Evolutionary conservation across 75 land plant genomes (phyloP).

Genomic region (Pinus albicaulis): DNA sequence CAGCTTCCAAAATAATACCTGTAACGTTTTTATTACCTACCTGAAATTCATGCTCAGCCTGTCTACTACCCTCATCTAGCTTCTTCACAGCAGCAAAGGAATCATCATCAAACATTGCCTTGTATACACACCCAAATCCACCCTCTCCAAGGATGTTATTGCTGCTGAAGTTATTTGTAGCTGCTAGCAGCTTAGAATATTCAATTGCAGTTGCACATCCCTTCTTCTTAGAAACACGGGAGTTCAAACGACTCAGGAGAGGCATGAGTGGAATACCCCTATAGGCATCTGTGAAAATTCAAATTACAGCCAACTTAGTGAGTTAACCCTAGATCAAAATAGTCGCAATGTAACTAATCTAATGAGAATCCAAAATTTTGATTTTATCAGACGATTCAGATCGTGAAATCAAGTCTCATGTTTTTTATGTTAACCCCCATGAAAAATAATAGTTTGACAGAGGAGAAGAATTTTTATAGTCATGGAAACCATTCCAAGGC

Average conservation of each 20-base stretch:
- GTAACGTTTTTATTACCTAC: constrained; percentile 15
- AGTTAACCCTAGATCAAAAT: background rate
- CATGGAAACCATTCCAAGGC: too few relatives aligned
- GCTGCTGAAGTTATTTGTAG: constrained; percentile 63
- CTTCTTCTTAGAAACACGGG: constrained; percentile 25
- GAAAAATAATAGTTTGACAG: background rate
- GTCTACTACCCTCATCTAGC: constrained; percentile 29
- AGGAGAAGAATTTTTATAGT: too few relatives aligned
- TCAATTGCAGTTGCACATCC: constrained; percentile 38
- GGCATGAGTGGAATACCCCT: constrained; percentile 31
- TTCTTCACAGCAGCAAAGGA: constrained; percentile 65
- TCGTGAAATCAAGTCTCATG: background rate
- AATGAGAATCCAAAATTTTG: background rate
- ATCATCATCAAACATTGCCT: constrained; percentile 54
- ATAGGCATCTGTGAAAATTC: constrained; percentile 20
- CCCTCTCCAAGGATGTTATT: constrained; percentile 67
- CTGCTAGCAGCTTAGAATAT: constrained; percentile 48
- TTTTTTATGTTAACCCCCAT: background rate
- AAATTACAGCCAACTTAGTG: background rate
- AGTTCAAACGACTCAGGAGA: constrained; percentile 25
- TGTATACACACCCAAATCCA: constrained; percentile 75
- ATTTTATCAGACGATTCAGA: background rate
- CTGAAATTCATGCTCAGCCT: constrained; percentile 62
- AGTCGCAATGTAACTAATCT: background rate
- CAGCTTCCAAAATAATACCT: too few relatives aligned